phyloP scores from a whole-genome alignment of 371 early-diverging fungal species.

The Syncephalastrum monosporum region DNA sequence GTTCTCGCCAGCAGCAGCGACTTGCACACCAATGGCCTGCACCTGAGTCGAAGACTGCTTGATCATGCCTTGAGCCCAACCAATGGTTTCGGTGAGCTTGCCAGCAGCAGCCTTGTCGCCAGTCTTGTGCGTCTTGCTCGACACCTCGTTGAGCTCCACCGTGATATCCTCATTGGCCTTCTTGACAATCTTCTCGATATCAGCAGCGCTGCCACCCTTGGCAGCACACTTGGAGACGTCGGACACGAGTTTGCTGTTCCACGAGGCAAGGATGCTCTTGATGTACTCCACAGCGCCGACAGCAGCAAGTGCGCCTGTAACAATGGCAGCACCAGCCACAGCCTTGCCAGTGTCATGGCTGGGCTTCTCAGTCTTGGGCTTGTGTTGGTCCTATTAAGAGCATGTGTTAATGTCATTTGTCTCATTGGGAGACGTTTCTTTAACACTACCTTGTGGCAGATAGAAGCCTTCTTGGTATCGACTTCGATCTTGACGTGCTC shows the following conservation, averaged over 20 bases:
- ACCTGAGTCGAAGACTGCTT: slow-evolving; percentile 6
- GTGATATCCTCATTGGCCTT: slow-evolving; percentile 17
- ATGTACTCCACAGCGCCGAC: slow-evolving; percentile 16
- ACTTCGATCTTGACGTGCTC: too few relatives aligned
- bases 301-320: neutral
- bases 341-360: too few relatives aligned
- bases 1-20: neutral
- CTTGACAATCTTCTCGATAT: slow-evolving; percentile 32
- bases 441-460: too few relatives aligned
- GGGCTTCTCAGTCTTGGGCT: too few relatives aligned
- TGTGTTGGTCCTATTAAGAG: too few relatives aligned
- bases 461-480: too few relatives aligned
- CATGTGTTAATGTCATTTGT: too few relatives aligned
- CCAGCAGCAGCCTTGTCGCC: neutral
- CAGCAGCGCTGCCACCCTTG: slow-evolving; percentile 27
- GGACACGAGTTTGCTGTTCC: slow-evolving; percentile 25
- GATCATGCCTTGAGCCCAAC: slow-evolving; percentile 9
- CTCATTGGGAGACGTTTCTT: too few relatives aligned
- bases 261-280: slow-evolving; percentile 23
- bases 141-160: slow-evolving; percentile 6
- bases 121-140: neutral
- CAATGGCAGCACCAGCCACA: slow-evolving; percentile 4
- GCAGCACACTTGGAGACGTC: slow-evolving; percentile 33
- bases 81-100: slow-evolving; percentile 6
- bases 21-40: slow-evolving; percentile 12